These are phyloP conservation scores for Phoenix roebelenii DNA, from an alignment of 176 grass and related monocot genomes.

Conservation along the genomic window DNA sequence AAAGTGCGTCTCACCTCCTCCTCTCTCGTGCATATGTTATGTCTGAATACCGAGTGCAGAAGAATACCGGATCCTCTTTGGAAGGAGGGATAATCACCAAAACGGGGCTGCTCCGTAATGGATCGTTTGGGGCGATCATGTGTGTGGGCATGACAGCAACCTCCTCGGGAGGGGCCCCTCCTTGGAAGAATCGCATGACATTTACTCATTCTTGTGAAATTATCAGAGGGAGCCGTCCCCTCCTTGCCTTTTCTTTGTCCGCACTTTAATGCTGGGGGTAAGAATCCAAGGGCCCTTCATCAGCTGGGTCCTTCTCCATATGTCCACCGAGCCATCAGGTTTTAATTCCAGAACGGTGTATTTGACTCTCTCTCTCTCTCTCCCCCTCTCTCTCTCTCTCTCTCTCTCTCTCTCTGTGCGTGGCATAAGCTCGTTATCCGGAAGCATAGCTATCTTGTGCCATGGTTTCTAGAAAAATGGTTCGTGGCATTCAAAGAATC, in stretches of 20 bases:
- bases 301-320: background rate
- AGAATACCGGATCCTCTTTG: background rate
- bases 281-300: background rate
- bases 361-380: too few species aligned
- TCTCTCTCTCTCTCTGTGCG: too few species aligned
- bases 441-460: too few species aligned
- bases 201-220: background rate
- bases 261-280: slow-evolving; percentile 1
- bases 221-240: background rate
- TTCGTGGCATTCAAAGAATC: too few species aligned
- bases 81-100: too few species aligned
- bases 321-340: background rate
- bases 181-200: background rate
- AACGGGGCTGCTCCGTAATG: too few species aligned
- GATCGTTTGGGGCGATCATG: background rate
- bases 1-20: background rate
- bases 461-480: too few species aligned
- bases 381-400: too few species aligned
- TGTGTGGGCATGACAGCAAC: background rate
- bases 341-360: background rate
- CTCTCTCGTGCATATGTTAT: too few species aligned
- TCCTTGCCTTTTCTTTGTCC: background rate
- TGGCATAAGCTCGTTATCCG: too few species aligned
- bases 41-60: background rate
- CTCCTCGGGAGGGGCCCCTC: background rate